Percentiles rank a stretch among this genome's conserved stretches.
phyloP scores from a whole-genome alignment of 2,329 filamentous ascomycete species.

The Chaetomium olivaceum region DNA sequence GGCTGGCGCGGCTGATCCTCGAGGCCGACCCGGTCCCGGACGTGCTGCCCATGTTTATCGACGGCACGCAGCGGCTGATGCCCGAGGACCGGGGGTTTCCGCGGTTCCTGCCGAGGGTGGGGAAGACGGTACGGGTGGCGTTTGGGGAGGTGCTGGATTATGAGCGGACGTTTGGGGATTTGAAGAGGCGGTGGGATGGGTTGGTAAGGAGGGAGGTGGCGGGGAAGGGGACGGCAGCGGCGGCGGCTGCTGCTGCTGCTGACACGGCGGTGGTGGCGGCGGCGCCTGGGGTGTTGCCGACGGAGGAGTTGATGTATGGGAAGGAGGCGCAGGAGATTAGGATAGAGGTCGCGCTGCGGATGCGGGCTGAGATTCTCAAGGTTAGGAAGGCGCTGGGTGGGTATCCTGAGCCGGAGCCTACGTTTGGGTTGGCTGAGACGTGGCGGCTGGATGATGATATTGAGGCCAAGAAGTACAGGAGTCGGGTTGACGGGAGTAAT shows the following conservation, averaged over 20 bases:
- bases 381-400: constrained; percentile 67
- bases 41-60: constrained; percentile 90
- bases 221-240: neutral
- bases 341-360: constrained; percentile 74
- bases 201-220: constrained; percentile 54
- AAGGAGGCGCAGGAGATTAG: constrained; percentile 75
- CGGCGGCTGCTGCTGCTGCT: neutral
- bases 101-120: constrained; percentile 74
- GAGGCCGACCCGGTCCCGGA: constrained; percentile 86
- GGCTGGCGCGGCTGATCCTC: constrained; percentile 84
- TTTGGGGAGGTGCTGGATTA: constrained; percentile 78
- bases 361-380: constrained; percentile 78
- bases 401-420: constrained; percentile 76
- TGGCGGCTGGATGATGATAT: constrained; percentile 64
- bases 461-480: constrained; percentile 51
- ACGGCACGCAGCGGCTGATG: constrained; percentile 88
- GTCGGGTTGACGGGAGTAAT: constrained; percentile 55
- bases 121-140: constrained; percentile 68
- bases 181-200: constrained; percentile 72
- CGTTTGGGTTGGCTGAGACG: constrained; percentile 75
- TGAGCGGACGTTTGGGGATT: constrained; percentile 73
- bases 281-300: constrained; percentile 49
- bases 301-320: constrained; percentile 65
- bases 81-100: constrained; percentile 78
- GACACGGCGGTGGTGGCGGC: neutral